A percentile compares a stretch with the other conserved stretches of the same genome.
phyloP scores from a whole-genome alignment of 257 asterid species.

The Misopates orontium region DNA sequence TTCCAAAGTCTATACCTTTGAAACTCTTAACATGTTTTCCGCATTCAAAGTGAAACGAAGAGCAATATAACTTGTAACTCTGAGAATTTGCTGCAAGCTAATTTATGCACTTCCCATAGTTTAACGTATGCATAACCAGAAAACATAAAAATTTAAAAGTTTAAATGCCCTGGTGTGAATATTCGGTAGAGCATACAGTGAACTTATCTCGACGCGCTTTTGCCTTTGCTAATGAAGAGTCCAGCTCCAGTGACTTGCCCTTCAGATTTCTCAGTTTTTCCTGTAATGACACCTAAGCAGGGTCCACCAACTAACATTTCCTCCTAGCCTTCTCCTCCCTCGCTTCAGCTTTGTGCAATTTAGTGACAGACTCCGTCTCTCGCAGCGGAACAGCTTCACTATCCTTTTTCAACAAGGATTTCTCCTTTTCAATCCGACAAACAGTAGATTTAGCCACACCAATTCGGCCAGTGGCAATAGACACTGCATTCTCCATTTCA shows the following conservation, averaged over 20 bases:
- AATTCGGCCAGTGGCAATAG: constrained; percentile 46
- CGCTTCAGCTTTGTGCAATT: constrained; percentile 40
- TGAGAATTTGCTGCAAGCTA: too few species aligned
- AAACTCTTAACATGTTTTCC: too few species aligned
- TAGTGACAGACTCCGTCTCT: constrained; percentile 33
- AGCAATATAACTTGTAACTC: too few species aligned
- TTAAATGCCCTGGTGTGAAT: not conserved
- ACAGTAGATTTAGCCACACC: constrained; percentile 42
- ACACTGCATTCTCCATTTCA: constrained; percentile 64
- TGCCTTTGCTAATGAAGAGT: constrained; percentile 38
- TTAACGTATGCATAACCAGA: too few species aligned
- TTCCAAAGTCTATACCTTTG: too few species aligned
- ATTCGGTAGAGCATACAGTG: constrained; percentile 47
- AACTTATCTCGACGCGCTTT: constrained; percentile 44
- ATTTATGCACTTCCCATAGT: too few species aligned
- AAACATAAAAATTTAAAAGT: not conserved
- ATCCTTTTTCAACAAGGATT: constrained; percentile 37
- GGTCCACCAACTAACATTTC: constrained; percentile 45
- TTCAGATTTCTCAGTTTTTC: too few species aligned
- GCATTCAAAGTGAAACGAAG: too few species aligned
- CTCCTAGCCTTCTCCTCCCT: constrained; percentile 56
- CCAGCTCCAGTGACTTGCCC: constrained; percentile 28
- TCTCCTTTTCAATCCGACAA: constrained; percentile 46
- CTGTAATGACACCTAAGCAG: constrained; percentile 27
- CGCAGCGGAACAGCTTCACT: constrained; percentile 47